Conservation (phyloP, 73 alveolate genomes). For the Paraurostyla sp. region DNA sequence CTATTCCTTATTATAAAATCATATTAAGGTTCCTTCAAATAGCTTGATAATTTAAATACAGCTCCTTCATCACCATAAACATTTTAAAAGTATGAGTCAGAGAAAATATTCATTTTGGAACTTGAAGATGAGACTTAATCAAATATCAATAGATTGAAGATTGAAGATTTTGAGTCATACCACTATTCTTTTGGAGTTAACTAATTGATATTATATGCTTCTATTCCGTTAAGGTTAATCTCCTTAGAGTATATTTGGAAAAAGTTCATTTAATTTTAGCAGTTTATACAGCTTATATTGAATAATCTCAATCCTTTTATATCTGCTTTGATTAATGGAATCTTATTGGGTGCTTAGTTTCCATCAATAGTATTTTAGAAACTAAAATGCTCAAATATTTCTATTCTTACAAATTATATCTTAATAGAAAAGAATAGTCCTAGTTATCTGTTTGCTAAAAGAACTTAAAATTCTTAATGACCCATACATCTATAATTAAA, state of each 20-base stretch:
- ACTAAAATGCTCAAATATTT: too few relatives aligned
- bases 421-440: neutral
- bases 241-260: neutral
- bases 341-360: too few relatives aligned
- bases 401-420: constrained; percentile 19
- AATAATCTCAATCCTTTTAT: neutral
- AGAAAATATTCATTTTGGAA: neutral
- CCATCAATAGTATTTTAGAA: too few relatives aligned
- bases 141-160: neutral
- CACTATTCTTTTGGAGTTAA: neutral
- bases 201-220: neutral
- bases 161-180: neutral
- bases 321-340: neutral
- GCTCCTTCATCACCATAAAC: neutral
- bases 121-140: neutral
- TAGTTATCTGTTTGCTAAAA: neutral
- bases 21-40: neutral
- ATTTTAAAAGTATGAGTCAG: neutral
- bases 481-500: neutral
- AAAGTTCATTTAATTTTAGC: neutral
- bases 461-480: neutral
- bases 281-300: constrained; percentile 1
- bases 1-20: neutral
- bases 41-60: neutral
- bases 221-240: neutral